phyloP scores from a whole-genome alignment of 768 basidiomycete species.

The Holtermanniella nyarrowii region DNA sequence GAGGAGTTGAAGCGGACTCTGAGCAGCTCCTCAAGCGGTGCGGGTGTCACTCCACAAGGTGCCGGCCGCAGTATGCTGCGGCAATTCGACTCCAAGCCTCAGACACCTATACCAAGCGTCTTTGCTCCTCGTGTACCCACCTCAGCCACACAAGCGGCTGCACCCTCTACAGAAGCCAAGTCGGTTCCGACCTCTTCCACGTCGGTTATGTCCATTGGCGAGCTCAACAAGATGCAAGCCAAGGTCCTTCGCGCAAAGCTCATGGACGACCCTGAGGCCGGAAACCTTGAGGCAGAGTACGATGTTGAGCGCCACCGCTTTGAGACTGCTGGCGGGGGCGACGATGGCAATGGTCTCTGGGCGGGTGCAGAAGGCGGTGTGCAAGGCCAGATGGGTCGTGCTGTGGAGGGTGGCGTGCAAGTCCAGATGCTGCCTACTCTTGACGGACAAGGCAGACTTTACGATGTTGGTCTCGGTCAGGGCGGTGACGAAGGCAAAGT shows the following conservation, averaged over 20 bases:
- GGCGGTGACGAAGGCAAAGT: conserved; percentile 49
- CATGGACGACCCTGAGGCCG: conserved; percentile 67
- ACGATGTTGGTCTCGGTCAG: conserved; percentile 61
- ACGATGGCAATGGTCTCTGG: conserved; percentile 39
- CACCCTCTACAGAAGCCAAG: background rate
- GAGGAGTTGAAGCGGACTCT: conserved; percentile 21
- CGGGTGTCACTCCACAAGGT: conserved; percentile 3
- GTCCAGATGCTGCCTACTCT: conserved; percentile 82
- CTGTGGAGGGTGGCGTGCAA: conserved; percentile 44
- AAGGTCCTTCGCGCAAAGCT: conserved; percentile 84
- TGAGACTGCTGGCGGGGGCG: conserved; percentile 39
- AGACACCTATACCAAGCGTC: conserved; percentile 80
- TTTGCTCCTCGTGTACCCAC: conserved; percentile 57
- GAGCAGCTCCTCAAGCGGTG: conserved; percentile 1
- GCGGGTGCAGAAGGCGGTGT: conserved; percentile 39
- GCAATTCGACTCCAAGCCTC: conserved; percentile 22
- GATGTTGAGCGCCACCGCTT: conserved; percentile 51
- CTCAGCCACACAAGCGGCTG: background rate
- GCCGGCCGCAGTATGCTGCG: background rate
- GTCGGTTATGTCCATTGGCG: conserved; percentile 42
- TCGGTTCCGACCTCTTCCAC: conserved; percentile 20
- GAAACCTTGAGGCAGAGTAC: conserved; percentile 71
- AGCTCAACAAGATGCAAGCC: conserved; percentile 84
- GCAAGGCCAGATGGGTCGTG: conserved; percentile 28
- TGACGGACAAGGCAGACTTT: conserved; percentile 70